These are phyloP conservation scores for Tuber borchii DNA, from an alignment of 495 filamentous ascomycete species.

Conservation along the genomic window DNA sequence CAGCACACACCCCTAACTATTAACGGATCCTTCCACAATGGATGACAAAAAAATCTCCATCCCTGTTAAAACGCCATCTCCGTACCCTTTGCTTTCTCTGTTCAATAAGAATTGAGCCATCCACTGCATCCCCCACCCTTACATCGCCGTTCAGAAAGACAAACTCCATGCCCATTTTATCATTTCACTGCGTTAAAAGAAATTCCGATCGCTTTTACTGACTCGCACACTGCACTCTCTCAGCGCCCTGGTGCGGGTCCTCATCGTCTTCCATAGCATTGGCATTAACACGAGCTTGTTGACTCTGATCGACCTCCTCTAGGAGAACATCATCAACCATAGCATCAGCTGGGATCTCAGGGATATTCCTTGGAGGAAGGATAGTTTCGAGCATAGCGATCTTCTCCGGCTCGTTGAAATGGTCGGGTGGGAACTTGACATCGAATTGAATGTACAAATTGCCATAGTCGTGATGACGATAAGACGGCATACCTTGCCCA, in stretches of 20 bases:
- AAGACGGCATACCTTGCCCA: slow-evolving; percentile 97
- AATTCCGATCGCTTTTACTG: slow-evolving; percentile 58
- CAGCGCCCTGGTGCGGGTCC: slow-evolving; percentile 74
- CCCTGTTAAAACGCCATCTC: slow-evolving; percentile 5
- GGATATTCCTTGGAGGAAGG: slow-evolving; percentile 62
- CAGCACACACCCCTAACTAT: slow-evolving; percentile 3
- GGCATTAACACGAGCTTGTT: slow-evolving; percentile 66
- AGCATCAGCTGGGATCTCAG: slow-evolving; percentile 59
- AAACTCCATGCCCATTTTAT: not conserved
- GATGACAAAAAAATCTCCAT: not conserved
- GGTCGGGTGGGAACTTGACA: slow-evolving; percentile 84
- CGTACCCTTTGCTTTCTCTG: not conserved
- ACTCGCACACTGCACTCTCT: slow-evolving; percentile 94
- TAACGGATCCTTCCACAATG: slow-evolving; percentile 2
- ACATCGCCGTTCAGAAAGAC: not conserved
- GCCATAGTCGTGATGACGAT: slow-evolving; percentile 88
- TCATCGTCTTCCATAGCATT: slow-evolving; percentile 70
- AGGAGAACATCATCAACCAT: slow-evolving; percentile 73
- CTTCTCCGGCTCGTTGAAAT: slow-evolving; percentile 52
- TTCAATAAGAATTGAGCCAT: not conserved
- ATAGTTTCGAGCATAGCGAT: slow-evolving; percentile 69
- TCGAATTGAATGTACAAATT: slow-evolving; percentile 97
- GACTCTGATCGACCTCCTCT: slow-evolving; percentile 70
- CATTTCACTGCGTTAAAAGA: slow-evolving; percentile 1
- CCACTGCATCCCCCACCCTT: not conserved